phyloP scores from a whole-genome alignment of 495 filamentous ascomycete species.

The Hypoxylon fragiforme region DNA sequence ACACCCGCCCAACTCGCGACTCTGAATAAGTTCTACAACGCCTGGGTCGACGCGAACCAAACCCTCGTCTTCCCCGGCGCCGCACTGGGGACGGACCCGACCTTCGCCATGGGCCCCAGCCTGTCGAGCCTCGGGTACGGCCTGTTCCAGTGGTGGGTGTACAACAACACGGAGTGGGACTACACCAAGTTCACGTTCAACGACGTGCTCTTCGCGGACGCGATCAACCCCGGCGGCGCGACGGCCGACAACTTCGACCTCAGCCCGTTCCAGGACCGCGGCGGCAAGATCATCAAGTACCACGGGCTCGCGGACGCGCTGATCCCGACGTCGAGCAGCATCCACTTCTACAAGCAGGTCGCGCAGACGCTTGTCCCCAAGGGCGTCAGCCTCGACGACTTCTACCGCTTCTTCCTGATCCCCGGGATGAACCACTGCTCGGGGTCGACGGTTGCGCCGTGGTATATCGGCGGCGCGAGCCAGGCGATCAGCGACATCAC shows the following conservation, averaged over 20 bases:
- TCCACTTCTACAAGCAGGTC: conserved; percentile 47
- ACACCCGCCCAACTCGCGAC: conserved; percentile 58
- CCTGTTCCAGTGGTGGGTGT: conserved; percentile 47
- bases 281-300: conserved; percentile 60
- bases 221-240: conserved; percentile 40
- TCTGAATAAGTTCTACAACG: conserved; percentile 57
- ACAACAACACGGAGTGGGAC: conserved; percentile 46
- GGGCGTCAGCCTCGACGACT: conserved; percentile 37
- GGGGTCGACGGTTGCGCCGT: conserved; percentile 40
- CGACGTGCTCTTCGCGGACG: conserved; percentile 37
- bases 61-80: conserved; percentile 35
- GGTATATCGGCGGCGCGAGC: conserved; percentile 43
- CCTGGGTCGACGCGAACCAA: conserved; percentile 43
- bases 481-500: conserved; percentile 36
- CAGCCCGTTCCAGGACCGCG: conserved; percentile 45
- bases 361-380: conserved; percentile 27
- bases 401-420: conserved; percentile 51
- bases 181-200: conserved; percentile 42
- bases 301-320: conserved; percentile 56
- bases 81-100: conserved; percentile 23
- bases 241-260: conserved; percentile 54
- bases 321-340: conserved; percentile 50
- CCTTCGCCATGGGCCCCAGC: conserved; percentile 8
- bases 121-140: conserved; percentile 37
- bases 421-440: conserved; percentile 50